phyloP scores from a whole-genome alignment of 2,329 filamentous ascomycete species.

The Paraphaeosphaeria minitans region DNA sequence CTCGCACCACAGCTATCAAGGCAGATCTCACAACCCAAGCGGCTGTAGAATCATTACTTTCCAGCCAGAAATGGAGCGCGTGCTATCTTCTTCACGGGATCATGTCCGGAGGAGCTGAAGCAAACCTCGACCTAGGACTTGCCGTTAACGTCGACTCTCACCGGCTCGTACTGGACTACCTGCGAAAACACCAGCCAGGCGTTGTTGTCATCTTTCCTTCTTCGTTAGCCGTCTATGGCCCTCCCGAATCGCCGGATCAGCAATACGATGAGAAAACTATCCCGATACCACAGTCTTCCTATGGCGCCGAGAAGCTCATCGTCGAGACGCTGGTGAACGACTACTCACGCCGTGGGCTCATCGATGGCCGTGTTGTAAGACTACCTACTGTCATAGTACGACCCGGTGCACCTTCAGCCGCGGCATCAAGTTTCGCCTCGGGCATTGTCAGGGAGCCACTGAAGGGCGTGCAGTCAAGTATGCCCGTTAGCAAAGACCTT shows the following conservation, averaged over 20 bases:
- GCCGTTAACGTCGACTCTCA: slow-evolving; percentile 64
- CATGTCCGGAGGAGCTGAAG: slow-evolving; percentile 67
- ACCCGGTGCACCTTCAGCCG: slow-evolving; percentile 61
- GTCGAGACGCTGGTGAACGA: slow-evolving; percentile 59
- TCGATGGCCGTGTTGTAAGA: slow-evolving; percentile 61
- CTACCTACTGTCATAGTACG: slow-evolving; percentile 65
- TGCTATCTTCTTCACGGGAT: slow-evolving; percentile 66
- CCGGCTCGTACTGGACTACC: slow-evolving; percentile 57
- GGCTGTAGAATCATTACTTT: slow-evolving; percentile 5
- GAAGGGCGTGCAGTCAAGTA: slow-evolving; percentile 54
- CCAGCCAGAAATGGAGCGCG: slow-evolving; percentile 11
- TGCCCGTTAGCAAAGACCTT: slow-evolving; percentile 55
- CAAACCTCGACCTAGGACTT: slow-evolving; percentile 62
- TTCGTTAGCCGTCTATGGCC: slow-evolving; percentile 64
- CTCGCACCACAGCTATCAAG: slow-evolving; percentile 54
- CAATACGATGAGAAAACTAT: slow-evolving; percentile 43
- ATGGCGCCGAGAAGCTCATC: slow-evolving; percentile 65
- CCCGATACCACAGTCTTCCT: slow-evolving; percentile 63
- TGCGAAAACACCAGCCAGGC: slow-evolving; percentile 57
- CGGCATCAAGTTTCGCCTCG: slow-evolving; percentile 63
- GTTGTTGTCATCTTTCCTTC: slow-evolving; percentile 63
- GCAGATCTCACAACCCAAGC: slow-evolving; percentile 54
- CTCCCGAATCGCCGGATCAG: slow-evolving; percentile 49
- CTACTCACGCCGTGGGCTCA: slow-evolving; percentile 60
- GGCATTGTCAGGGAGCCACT: slow-evolving; percentile 67